A percentile compares a stretch with the other conserved stretches of the same genome.
Conservation (phyloP, 352 stramenopile genomes). For the Pythium guiyangense region DNA sequence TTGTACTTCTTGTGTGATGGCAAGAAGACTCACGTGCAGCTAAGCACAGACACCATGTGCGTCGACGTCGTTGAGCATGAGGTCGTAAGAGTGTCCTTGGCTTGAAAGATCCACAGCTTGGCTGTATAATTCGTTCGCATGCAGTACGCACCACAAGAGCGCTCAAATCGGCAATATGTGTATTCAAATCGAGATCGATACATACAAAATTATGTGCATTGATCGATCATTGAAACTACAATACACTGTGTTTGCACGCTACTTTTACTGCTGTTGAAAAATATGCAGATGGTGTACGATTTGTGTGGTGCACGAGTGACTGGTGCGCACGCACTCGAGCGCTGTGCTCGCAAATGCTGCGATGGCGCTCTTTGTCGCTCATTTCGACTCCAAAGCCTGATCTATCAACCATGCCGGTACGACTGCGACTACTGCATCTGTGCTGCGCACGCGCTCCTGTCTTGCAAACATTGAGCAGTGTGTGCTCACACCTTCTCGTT, state of each 20-base stretch:
- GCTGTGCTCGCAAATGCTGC: too few species aligned
- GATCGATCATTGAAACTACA: too few species aligned
- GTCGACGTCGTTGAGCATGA: too few species aligned
- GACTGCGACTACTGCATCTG: background rate
- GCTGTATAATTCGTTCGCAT: background rate
- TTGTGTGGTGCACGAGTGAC: background rate
- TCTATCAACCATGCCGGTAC: conserved; percentile 17
- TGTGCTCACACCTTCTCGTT: background rate
- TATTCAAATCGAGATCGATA: too few species aligned
- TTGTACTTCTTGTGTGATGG: too few species aligned
- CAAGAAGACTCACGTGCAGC: background rate
- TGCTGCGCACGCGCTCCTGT: background rate
- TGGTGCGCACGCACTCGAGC: background rate
- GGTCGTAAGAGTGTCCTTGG: too few species aligned
- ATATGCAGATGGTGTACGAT: background rate
- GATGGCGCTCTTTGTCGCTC: background rate
- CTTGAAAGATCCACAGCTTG: background rate
- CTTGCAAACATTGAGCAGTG: background rate
- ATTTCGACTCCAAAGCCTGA: conserved; percentile 23
- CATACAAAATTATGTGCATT: too few species aligned
- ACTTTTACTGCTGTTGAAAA: background rate
- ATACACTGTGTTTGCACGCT: background rate
- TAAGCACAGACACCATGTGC: too few species aligned
- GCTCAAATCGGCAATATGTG: too few species aligned
- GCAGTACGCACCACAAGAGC: background rate